Percentiles rank a stretch among this genome's conserved stretches.
Conservation (phyloP, 176 grass and related monocot genomes). For the Avena eriantha region DNA sequence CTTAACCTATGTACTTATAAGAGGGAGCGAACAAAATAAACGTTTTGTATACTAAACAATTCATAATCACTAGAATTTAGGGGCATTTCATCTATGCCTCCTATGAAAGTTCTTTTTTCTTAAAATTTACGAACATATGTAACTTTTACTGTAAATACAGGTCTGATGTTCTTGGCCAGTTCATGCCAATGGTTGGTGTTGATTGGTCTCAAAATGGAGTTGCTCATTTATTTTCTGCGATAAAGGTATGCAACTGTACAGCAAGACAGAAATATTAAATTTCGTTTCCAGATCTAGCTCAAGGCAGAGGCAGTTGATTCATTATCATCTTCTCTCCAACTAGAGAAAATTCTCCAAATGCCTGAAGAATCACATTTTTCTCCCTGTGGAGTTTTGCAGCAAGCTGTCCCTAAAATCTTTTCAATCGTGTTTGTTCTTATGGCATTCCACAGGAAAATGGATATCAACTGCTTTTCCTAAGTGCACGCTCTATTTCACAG, state of each 20-base stretch:
- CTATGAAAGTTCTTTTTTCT: neutral
- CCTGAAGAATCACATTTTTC: conserved; percentile 15
- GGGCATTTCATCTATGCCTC: neutral
- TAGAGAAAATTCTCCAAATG: conserved; percentile 22
- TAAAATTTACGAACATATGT: neutral
- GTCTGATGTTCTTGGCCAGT: conserved; percentile 98
- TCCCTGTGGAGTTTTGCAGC: neutral
- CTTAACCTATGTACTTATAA: conserved; percentile 25
- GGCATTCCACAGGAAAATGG: conserved; percentile 81
- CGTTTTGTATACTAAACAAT: neutral
- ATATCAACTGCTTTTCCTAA: conserved; percentile 94
- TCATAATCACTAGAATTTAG: neutral
- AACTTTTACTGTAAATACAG: conserved; percentile 54
- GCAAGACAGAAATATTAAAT: neutral
- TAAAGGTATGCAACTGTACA: conserved; percentile 61
- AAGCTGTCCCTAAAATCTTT: conserved; percentile 26
- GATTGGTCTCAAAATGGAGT: conserved; percentile 99
- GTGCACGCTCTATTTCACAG: conserved; percentile 94
- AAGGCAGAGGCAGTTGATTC: conserved; percentile 24
- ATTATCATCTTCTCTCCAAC: neutral
- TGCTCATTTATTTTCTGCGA: conserved; percentile 97
- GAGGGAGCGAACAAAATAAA: neutral
- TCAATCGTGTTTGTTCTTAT: conserved; percentile 36
- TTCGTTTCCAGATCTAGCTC: conserved; percentile 11
- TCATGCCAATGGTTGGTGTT: conserved; percentile 97